Evolutionary conservation across 1,139 yeast species (phyloP).

Genomic region (Sugiyamaella neomexicana): DNA sequence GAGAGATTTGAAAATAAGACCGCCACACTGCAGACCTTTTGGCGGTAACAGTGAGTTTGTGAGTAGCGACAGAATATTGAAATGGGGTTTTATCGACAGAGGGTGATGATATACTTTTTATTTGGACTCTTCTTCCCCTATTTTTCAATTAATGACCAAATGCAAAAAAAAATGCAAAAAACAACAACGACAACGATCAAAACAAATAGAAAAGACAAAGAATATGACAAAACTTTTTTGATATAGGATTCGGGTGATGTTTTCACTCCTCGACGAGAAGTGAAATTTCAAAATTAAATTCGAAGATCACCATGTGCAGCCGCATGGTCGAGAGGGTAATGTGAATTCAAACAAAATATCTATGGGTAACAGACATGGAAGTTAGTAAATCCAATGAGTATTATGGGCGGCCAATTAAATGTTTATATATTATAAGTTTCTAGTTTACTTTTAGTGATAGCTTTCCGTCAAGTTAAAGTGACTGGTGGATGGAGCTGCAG

Average conservation of each 20-base stretch:
- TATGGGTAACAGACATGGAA: neutral
- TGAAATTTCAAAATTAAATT: constrained; percentile 11
- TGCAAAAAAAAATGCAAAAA: neutral
- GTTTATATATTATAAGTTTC: too few species aligned
- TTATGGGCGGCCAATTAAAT: neutral
- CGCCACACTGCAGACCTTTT: constrained; percentile 14
- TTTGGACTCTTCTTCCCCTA: neutral
- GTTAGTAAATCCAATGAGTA: neutral
- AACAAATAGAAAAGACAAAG: neutral
- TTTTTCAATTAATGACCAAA: neutral
- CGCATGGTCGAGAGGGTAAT: constrained; percentile 8
- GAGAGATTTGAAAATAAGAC: neutral
- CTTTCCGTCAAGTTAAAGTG: neutral
- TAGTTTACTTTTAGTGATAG: neutral
- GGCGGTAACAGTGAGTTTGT: constrained; percentile 15
- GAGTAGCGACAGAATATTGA: constrained; percentile 17
- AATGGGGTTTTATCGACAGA: neutral
- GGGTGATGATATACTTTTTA: neutral
- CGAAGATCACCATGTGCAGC: constrained; percentile 2
- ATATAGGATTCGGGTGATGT: neutral
- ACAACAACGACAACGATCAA: neutral
- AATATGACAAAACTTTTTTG: neutral
- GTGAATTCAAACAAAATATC: neutral
- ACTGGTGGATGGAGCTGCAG: neutral
- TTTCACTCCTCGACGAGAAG: neutral